These are phyloP conservation scores for Pisolithus orientalis DNA, from an alignment of 768 basidiomycete genomes.

Conservation along the genomic window DNA sequence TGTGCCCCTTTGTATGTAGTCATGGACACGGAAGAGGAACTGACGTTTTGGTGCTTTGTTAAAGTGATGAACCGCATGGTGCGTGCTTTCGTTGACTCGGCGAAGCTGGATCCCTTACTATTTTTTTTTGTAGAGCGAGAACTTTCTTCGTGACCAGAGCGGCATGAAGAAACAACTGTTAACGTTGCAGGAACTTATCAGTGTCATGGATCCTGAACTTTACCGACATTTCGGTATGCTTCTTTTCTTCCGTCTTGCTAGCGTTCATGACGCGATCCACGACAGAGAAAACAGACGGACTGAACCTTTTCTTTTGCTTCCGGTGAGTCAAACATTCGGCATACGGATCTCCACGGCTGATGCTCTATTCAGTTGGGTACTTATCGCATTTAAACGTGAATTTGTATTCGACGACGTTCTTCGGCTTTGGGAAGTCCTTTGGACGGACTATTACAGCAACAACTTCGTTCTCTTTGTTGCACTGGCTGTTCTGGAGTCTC, in stretches of 20 bases:
- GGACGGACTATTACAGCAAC: slow-evolving; percentile 87
- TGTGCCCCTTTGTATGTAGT: slow-evolving; percentile 92
- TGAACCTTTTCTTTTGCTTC: slow-evolving; percentile 98
- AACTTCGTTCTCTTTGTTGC: slow-evolving; percentile 92
- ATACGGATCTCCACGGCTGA: slow-evolving; percentile 1
- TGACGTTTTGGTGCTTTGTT: slow-evolving; percentile 96
- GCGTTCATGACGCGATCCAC: not conserved
- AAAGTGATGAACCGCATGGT: slow-evolving; percentile 96
- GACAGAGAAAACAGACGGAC: slow-evolving; percentile 78
- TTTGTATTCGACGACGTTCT: slow-evolving; percentile 90
- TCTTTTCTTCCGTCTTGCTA: not conserved
- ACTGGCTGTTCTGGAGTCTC: slow-evolving; percentile 88
- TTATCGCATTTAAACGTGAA: slow-evolving; percentile 95
- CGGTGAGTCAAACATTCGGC: slow-evolving; percentile 45
- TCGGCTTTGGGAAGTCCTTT: slow-evolving; percentile 88
- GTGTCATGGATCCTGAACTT: slow-evolving; percentile 92
- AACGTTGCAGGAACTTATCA: slow-evolving; percentile 84
- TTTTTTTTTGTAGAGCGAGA: slow-evolving; percentile 60
- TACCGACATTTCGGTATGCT: slow-evolving; percentile 78
- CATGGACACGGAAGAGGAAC: slow-evolving; percentile 79
- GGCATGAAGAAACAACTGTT: slow-evolving; percentile 95
- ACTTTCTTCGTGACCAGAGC: slow-evolving; percentile 93
- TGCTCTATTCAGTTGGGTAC: slow-evolving; percentile 60
- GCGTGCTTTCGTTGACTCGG: slow-evolving; percentile 19
- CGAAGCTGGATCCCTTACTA: slow-evolving; percentile 2